These are phyloP conservation scores for Suillus luteus DNA, from an alignment of 768 basidiomycete species.

Conservation along the genomic window DNA sequence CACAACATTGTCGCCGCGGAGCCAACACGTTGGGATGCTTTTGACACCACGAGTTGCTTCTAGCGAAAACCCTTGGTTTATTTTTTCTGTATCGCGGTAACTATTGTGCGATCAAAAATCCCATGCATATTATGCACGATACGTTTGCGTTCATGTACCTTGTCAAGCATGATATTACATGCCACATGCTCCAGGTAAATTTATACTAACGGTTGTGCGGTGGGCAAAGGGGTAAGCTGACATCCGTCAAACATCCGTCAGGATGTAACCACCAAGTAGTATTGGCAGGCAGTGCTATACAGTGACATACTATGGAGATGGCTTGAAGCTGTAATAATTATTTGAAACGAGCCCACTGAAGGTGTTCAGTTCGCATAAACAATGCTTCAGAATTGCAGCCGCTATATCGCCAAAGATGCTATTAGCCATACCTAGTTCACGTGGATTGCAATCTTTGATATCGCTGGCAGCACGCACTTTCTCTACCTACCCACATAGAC, in stretches of 20 bases:
- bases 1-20: conserved; percentile 3
- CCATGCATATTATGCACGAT: not conserved
- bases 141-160: not conserved
- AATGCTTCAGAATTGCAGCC: not conserved
- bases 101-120: not conserved
- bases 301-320: not conserved
- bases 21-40: not conserved
- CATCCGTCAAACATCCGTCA: no score
- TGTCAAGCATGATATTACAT: not conserved
- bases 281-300: not conserved
- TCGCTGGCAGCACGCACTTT: not conserved
- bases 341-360: not conserved
- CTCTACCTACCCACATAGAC: not conserved
- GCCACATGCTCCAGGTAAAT: not conserved
- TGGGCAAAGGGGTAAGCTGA: not conserved
- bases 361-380: no score
- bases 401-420: not conserved
- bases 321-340: not conserved
- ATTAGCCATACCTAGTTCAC: conserved; percentile 2
- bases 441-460: conserved; percentile 2
- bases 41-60: not conserved
- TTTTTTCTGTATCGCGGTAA: not conserved
- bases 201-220: not conserved
- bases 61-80: not conserved
- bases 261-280: not conserved